Conservation (phyloP, 2,329 filamentous ascomycete species). For the Pseudogymnoascus sp. region DNA sequence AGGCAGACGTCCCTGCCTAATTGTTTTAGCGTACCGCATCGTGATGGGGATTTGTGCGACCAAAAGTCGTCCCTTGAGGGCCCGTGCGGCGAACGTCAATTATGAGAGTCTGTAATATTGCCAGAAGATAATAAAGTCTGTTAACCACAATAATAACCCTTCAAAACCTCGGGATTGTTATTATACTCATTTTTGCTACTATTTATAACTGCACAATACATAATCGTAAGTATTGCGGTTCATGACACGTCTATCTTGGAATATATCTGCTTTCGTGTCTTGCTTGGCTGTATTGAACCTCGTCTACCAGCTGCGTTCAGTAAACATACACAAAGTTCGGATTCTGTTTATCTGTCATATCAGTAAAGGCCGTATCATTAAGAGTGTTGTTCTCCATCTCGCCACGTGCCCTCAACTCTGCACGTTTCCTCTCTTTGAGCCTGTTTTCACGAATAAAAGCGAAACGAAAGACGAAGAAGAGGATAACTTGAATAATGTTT, state of each 20-base stretch:
- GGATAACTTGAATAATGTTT: constrained; percentile 32
- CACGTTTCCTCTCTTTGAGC: constrained; percentile 24
- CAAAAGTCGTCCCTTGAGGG: background rate
- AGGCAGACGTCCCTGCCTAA: background rate
- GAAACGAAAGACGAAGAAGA: constrained; percentile 34
- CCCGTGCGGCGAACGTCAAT: background rate
- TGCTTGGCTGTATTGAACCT: background rate
- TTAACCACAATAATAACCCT: background rate
- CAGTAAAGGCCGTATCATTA: constrained; percentile 30
- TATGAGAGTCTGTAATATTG: background rate
- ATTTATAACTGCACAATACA: background rate
- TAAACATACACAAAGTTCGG: constrained; percentile 20
- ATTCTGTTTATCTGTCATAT: constrained; percentile 21
- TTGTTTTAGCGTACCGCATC: background rate
- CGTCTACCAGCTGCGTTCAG: background rate
- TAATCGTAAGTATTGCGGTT: background rate
- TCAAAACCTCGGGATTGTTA: background rate
- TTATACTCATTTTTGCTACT: background rate
- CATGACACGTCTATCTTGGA: background rate
- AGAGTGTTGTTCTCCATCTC: constrained; percentile 10
- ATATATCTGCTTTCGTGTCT: background rate
- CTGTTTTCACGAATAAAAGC: constrained; percentile 35
- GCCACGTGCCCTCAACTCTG: constrained; percentile 2
- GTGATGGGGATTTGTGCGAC: background rate
- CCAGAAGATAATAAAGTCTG: background rate